phyloP scores from a whole-genome alignment of 2,329 filamentous ascomycete species.

The Ophiostoma ips region DNA sequence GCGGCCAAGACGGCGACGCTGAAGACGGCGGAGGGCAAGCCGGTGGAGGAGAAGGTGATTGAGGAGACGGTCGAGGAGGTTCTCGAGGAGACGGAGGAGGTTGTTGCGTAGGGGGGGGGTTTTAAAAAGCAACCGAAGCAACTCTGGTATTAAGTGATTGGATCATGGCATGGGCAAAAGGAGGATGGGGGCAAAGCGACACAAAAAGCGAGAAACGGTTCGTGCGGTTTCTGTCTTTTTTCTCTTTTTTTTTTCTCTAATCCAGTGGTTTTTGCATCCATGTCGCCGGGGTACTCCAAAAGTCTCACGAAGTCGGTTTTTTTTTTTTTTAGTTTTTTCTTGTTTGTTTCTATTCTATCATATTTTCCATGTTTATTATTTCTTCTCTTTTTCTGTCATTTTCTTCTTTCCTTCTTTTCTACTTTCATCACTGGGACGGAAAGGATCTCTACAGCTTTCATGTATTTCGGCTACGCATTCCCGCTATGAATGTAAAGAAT shows the following conservation, averaged over 20 bases:
- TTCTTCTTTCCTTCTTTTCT: background rate
- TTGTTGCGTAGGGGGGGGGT: conserved; percentile 23
- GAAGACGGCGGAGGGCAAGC: conserved; percentile 52
- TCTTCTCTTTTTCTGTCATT: background rate
- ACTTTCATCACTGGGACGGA: background rate
- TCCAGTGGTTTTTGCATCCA: background rate
- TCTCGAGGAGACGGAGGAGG: conserved; percentile 73
- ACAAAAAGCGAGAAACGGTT: no score
- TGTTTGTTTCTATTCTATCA: background rate
- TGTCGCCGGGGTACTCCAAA: background rate
- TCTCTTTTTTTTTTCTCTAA: background rate
- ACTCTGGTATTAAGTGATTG: no score
- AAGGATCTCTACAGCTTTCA: no score
- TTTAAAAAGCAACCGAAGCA: no score
- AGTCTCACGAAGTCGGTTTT: background rate
- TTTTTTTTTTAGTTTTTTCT: background rate
- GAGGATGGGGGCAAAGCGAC: no score
- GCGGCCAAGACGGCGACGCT: conserved; percentile 39
- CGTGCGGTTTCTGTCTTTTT: background rate
- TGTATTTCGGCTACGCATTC: no score
- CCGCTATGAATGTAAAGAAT: background rate
- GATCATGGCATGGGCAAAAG: no score
- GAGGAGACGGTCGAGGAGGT: conserved; percentile 84
- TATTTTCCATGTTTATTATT: background rate
- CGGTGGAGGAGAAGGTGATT: conserved; percentile 67